These are phyloP conservation scores for Claviceps capensis DNA, from an alignment of 2,329 filamentous ascomycete genomes.

Conservation along the genomic window DNA sequence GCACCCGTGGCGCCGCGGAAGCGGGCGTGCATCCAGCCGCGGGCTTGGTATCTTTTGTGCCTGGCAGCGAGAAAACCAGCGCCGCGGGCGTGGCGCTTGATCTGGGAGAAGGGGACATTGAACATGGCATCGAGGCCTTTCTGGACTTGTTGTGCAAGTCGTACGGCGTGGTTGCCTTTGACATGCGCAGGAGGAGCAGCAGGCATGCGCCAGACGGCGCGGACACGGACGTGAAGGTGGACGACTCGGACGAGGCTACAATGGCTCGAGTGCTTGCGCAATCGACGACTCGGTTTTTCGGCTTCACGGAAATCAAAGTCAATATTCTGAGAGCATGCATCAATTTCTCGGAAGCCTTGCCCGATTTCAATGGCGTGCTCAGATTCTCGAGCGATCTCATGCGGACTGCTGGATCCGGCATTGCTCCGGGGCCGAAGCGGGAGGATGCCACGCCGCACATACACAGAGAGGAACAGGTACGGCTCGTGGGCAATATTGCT, in stretches of 20 bases:
- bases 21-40: constrained; percentile 91
- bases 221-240: constrained; percentile 9
- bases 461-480: constrained; percentile 68
- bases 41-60: constrained; percentile 60
- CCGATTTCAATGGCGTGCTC: constrained; percentile 82
- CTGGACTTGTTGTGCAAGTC: constrained; percentile 46
- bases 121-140: constrained; percentile 51
- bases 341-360: constrained; percentile 84
- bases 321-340: constrained; percentile 83
- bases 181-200: constrained; percentile 16
- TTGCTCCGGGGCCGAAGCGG: constrained; percentile 56
- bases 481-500: constrained; percentile 72
- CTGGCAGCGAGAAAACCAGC: constrained; percentile 33
- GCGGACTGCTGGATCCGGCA: constrained; percentile 65
- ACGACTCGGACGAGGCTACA: constrained; percentile 37
- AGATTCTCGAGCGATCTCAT: constrained; percentile 75
- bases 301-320: constrained; percentile 67
- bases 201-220: neutral
- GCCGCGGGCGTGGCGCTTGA: constrained; percentile 41
- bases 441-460: constrained; percentile 60
- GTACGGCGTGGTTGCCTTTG: constrained; percentile 48
- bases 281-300: constrained; percentile 50
- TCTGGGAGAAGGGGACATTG: constrained; percentile 49
- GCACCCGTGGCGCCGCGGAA: constrained; percentile 88
- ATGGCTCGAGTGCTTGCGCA: constrained; percentile 47